These are phyloP conservation scores for Penicillium palitans DNA, from an alignment of 2,329 filamentous ascomycete genomes.

Conservation along the genomic window DNA sequence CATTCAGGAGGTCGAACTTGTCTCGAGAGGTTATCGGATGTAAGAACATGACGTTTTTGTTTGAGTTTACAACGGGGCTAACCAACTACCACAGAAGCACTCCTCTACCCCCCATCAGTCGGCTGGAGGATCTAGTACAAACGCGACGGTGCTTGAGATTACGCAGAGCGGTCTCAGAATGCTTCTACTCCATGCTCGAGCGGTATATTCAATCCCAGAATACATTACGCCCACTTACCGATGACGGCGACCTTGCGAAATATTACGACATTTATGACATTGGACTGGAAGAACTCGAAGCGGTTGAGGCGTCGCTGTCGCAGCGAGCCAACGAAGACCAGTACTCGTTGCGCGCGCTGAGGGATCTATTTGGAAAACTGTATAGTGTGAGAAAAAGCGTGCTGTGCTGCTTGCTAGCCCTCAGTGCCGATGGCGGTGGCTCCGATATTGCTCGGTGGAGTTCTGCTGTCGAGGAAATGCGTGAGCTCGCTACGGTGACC, in stretches of 20 bases:
- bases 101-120: constrained; percentile 86
- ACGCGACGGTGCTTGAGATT: constrained; percentile 76
- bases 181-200: constrained; percentile 68
- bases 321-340: constrained; percentile 70
- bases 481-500: constrained; percentile 63
- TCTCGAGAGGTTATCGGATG: constrained; percentile 86
- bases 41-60: constrained; percentile 46
- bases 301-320: constrained; percentile 65
- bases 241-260: constrained; percentile 80
- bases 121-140: constrained; percentile 81
- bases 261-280: constrained; percentile 90
- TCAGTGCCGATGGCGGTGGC: constrained; percentile 77
- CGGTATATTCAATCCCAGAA: constrained; percentile 70
- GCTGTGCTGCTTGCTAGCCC: constrained; percentile 81
- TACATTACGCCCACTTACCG: constrained; percentile 69
- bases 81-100: constrained; percentile 63
- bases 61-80: constrained; percentile 2
- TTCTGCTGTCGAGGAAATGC: constrained; percentile 72
- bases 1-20: constrained; percentile 92
- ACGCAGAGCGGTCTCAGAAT: constrained; percentile 70
- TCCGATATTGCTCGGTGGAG: constrained; percentile 78
- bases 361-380: constrained; percentile 76
- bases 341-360: constrained; percentile 76
- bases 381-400: constrained; percentile 80
- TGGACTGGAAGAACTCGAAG: constrained; percentile 68